Percentiles rank a stretch among this genome's conserved stretches.
phyloP scores from a whole-genome alignment of 164 flowering plant genomes.

The Macadamia integrifolia region DNA sequence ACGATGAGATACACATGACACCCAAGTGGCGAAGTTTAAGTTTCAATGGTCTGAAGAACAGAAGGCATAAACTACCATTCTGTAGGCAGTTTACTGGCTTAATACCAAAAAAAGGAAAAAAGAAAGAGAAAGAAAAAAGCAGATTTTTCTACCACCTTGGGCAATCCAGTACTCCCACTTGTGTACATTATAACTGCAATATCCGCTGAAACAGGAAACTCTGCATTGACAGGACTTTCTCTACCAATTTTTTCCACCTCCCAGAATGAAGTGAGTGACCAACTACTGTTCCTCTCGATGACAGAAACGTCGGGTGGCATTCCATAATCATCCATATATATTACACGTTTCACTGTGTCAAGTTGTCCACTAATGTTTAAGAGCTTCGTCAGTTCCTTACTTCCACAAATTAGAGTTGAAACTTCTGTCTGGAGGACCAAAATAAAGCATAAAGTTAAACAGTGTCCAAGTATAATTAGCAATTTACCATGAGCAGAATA shows the following conservation, averaged over 20 bases:
- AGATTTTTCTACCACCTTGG: slow-evolving; percentile 52
- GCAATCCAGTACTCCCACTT: slow-evolving; percentile 98
- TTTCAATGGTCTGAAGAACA: no score
- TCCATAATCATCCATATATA: slow-evolving; percentile 73
- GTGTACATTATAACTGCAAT: slow-evolving; percentile 98
- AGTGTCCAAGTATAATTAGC: neutral
- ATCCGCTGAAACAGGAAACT: slow-evolving; percentile 78
- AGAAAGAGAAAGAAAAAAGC: neutral
- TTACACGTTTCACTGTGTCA: slow-evolving; percentile 76
- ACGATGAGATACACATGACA: no score
- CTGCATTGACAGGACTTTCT: slow-evolving; percentile 58
- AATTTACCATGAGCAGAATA: neutral
- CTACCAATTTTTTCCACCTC: slow-evolving; percentile 66
- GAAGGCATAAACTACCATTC: slow-evolving; percentile 2
- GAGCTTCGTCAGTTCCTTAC: slow-evolving; percentile 77
- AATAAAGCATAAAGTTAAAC: neutral
- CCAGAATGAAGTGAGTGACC: slow-evolving; percentile 52
- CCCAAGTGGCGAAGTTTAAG: no score
- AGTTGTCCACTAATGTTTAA: slow-evolving; percentile 70
- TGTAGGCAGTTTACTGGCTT: neutral
- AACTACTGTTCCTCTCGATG: slow-evolving; percentile 32
- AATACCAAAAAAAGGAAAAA: neutral
- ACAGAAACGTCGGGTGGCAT: slow-evolving; percentile 33
- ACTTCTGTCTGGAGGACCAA: slow-evolving; percentile 73
- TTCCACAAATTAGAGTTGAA: slow-evolving; percentile 91